Conservation (phyloP, 129 eudicot genomes). For the Helichrysum umbraculigerum region DNA sequence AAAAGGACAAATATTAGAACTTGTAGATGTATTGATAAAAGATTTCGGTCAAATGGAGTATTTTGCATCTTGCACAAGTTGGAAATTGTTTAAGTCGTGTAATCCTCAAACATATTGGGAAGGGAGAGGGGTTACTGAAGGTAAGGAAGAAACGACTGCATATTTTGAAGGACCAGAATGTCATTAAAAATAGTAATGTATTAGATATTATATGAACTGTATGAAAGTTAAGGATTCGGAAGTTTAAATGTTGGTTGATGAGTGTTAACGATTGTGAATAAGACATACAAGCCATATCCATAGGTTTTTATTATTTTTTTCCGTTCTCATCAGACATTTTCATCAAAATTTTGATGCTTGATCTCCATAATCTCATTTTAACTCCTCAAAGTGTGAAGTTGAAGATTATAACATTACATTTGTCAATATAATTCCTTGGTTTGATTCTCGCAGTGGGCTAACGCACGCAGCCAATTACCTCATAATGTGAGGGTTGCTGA, state of each 20-base stretch:
- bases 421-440: background rate
- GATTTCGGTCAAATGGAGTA: background rate
- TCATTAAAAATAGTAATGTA: background rate
- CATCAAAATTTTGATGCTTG: conserved; percentile 6
- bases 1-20: too few species aligned
- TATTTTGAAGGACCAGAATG: background rate
- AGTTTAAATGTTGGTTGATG: background rate
- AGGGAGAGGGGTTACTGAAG: background rate
- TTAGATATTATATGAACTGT: background rate
- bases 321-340: background rate
- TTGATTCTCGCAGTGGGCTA: conserved; percentile 59
- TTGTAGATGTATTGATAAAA: too few species aligned
- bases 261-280: background rate
- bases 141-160: background rate
- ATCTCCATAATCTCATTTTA: conserved; percentile 6
- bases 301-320: background rate
- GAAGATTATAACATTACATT: background rate
- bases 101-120: background rate
- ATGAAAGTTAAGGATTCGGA: background rate
- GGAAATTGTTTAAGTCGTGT: background rate
- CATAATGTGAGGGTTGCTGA: conserved; percentile 81
- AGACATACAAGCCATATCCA: background rate
- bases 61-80: background rate
- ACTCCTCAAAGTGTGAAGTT: background rate
- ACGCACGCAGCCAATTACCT: conserved; percentile 74